Evolutionary conservation across 345 rosid species (phyloP).

Genomic region (Citrus reticulata): DNA sequence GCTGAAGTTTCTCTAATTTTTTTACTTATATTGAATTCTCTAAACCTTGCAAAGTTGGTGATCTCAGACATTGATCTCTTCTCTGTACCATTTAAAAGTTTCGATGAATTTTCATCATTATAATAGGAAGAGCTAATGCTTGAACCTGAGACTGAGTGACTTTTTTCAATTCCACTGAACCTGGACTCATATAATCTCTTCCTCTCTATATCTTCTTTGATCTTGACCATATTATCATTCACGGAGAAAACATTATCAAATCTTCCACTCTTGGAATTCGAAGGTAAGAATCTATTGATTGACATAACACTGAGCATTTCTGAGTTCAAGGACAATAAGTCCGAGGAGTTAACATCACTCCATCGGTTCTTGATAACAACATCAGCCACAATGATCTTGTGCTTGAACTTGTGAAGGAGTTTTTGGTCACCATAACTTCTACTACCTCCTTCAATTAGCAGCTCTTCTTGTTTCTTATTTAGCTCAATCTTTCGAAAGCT

Average conservation of each 20-base stretch:
- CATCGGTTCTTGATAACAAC: constrained; percentile 38
- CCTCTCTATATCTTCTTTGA: constrained; percentile 39
- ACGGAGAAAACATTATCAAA: constrained; percentile 2
- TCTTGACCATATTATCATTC: constrained; percentile 14
- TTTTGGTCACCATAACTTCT: constrained; percentile 5
- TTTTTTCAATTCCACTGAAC: constrained; percentile 10
- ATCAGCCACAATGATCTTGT: constrained; percentile 41
- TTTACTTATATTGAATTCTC: constrained; percentile 5
- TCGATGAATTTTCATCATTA: constrained; percentile 14
- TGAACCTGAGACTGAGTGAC: constrained; percentile 16
- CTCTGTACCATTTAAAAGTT: constrained; percentile 7
- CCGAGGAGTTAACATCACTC: constrained; percentile 53
- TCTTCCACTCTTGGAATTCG: constrained; percentile 12
- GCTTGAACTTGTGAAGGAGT: constrained; percentile 39
- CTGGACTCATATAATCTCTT: constrained; percentile 30
- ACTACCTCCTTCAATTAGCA: constrained; percentile 9
- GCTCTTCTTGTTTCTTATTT: constrained; percentile 11
- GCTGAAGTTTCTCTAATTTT: constrained; percentile 5
- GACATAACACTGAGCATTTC: constrained; percentile 36
- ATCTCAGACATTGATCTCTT: constrained; percentile 54
- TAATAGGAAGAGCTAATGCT: constrained; percentile 1
- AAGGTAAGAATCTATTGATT: constrained; percentile 23
- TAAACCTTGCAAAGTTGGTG: constrained; percentile 31
- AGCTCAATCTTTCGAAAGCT: neutral
- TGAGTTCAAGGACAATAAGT: constrained; percentile 35